Base-by-base conservation (phyloP, 768 basidiomycete species). In the Holtermannia corniformis region DNA sequence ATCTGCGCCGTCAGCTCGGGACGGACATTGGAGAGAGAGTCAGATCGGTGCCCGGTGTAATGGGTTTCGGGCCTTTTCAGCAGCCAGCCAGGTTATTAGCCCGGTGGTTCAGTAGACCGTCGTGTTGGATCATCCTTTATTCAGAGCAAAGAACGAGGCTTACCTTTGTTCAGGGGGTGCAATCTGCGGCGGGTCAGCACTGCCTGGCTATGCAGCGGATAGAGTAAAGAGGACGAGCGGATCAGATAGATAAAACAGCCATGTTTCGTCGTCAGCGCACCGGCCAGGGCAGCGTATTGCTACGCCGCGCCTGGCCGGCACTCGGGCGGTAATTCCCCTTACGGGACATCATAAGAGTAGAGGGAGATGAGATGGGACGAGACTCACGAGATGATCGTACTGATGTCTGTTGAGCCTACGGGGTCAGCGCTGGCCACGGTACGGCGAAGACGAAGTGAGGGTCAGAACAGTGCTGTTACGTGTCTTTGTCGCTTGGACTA, bases 271-370 rank as follows among this genome's bases (percentile, higher is more conserved):
- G 59, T 58, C 67, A 68, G 20, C 41, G 55, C 51, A 44, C 56
- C 50, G 19, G 49, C 60, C 26, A 44, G 44, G 22, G 57, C 61
- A 51, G 52, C 57, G 32, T 37, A 57, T 52, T 58, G 53, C 49
- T 50, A 67, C 54, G 58, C 51, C 57, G 43, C 47, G 47, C 46
- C 51, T 28, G 49, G 45, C 42, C 45, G 49, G 32, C 45, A 54
- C 64, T 68, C 67, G 65, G 67, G 64, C 67, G 67, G 67, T 68
- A 68, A 68, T 68, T 68, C 67, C 59, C 32, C 67, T 61, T 52
- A 60, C 57, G 64, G 60, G 59, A 57, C 67, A 68, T 68, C 67
- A 68, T 62, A 43, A 45, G 37, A 32, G n/a, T 1, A 13, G 28
- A 53, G 53, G 51, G 21, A 45, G 32, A 16, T 7, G 7, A 37